These are phyloP conservation scores for Paralagenidium karlingii DNA, from an alignment of 352 stramenopile genomes.

Conservation along the genomic window DNA sequence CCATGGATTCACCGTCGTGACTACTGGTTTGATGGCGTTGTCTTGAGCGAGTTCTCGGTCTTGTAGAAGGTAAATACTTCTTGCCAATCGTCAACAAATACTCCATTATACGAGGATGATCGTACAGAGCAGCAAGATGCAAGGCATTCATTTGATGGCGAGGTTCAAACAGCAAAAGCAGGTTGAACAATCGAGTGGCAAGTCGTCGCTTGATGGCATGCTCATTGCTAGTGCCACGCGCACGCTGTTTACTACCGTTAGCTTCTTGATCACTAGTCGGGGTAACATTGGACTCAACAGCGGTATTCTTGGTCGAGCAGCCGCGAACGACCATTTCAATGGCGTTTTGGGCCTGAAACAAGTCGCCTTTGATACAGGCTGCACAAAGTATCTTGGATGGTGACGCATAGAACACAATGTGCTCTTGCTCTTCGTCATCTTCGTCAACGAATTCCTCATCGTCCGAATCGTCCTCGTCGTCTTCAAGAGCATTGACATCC, in stretches of 20 bases:
- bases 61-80: conserved; percentile 40
- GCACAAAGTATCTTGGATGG: conserved; percentile 49
- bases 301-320: conserved; percentile 5
- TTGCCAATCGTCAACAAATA: conserved; percentile 32
- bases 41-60: conserved; percentile 1
- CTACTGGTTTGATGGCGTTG: too few relatives aligned
- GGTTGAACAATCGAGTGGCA: conserved; percentile 27
- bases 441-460: too few relatives aligned
- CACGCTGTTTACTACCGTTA: conserved; percentile 5
- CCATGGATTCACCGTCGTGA: neutral
- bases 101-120: conserved; percentile 48
- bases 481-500: too few relatives aligned
- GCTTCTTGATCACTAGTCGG: conserved; percentile 9
- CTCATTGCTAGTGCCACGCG: conserved; percentile 5
- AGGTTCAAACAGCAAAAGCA: conserved; percentile 53
- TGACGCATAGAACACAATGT: conserved; percentile 39
- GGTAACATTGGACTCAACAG: too few relatives aligned
- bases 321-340: conserved; percentile 38
- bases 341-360: conserved; percentile 46
- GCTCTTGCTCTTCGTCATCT: conserved; percentile 8
- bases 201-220: too few relatives aligned
- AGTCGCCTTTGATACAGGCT: conserved; percentile 67
- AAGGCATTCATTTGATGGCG: conserved; percentile 67
- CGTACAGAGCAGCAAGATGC: conserved; percentile 60
- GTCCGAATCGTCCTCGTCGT: neutral